A percentile compares a stretch with the other conserved stretches of the same genome.
These are phyloP conservation scores for Candida sanyaensis DNA, from an alignment of 1,139 yeast genomes.

Conservation along the genomic window DNA sequence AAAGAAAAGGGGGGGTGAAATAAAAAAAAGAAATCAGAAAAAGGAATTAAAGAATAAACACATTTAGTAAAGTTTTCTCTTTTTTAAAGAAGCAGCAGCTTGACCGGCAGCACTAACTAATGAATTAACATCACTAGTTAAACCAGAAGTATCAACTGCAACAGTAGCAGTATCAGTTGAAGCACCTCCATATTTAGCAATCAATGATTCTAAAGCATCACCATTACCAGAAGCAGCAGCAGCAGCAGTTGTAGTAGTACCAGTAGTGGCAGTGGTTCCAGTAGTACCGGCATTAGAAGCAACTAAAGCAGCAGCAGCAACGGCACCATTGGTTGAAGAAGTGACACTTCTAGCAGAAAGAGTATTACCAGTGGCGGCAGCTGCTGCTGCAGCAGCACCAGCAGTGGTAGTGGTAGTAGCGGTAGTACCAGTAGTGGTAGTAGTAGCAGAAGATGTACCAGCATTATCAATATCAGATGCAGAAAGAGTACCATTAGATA, in stretches of 20 bases:
- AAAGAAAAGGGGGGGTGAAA: too few relatives aligned
- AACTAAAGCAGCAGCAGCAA: not conserved
- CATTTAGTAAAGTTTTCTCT: slow-evolving; percentile 14
- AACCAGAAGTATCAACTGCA: slow-evolving; percentile 11
- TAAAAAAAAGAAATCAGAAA: too few relatives aligned
- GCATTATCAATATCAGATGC: slow-evolving; percentile 30
- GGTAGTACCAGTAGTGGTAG: too few relatives aligned
- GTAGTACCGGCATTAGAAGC: slow-evolving; percentile 2
- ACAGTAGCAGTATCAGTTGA: slow-evolving; percentile 9
- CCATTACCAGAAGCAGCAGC: slow-evolving; percentile 2
- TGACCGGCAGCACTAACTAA: slow-evolving; percentile 14
- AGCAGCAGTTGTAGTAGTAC: too few relatives aligned
- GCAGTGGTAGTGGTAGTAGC: slow-evolving; percentile 15
- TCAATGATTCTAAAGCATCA: slow-evolving; percentile 6
- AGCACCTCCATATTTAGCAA: slow-evolving; percentile 9
- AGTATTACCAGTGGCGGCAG: slow-evolving; percentile 6
- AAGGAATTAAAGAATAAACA: too few relatives aligned
- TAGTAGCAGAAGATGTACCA: slow-evolving; percentile 20
- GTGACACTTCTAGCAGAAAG: not conserved
- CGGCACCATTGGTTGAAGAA: slow-evolving; percentile 5
- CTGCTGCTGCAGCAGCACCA: slow-evolving; percentile 7
- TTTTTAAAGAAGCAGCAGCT: slow-evolving; percentile 14
- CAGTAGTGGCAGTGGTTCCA: too few relatives aligned
- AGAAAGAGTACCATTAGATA: slow-evolving; percentile 24
- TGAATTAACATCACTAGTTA: slow-evolving; percentile 10